phyloP scores from a whole-genome alignment of 2,329 filamentous ascomycete species.

The Diaporthe batatas region DNA sequence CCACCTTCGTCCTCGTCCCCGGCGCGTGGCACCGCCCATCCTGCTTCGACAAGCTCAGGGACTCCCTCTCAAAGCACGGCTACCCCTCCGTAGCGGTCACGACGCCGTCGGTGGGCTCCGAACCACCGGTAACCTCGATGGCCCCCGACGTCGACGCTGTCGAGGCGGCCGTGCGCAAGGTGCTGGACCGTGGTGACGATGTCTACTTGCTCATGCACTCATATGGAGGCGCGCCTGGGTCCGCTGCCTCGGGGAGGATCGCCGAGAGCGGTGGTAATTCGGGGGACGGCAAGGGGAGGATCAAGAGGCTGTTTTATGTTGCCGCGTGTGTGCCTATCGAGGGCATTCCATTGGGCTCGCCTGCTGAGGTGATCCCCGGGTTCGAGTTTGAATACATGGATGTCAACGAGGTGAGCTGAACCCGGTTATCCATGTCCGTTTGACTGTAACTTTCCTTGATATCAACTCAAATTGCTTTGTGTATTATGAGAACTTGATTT shows the following conservation, averaged over 20 bases:
- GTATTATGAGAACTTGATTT: not conserved
- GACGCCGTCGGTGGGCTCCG: slow-evolving; percentile 52
- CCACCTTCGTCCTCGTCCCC: slow-evolving; percentile 13
- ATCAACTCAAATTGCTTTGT: too few species aligned
- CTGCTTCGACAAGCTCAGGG: not conserved
- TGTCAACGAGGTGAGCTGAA: slow-evolving; percentile 29
- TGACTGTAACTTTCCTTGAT: too few species aligned
- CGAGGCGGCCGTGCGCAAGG: not conserved
- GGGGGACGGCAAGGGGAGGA: not conserved
- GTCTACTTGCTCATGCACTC: slow-evolving; percentile 39
- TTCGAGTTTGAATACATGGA: not conserved
- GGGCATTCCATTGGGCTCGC: not conserved
- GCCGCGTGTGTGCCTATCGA: slow-evolving; percentile 14
- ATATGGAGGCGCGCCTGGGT: slow-evolving; percentile 27
- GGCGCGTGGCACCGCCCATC: slow-evolving; percentile 16
- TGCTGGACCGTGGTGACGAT: slow-evolving; percentile 31
- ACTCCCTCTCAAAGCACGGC: slow-evolving; percentile 48
- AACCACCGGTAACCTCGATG: slow-evolving; percentile 44
- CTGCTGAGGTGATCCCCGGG: not conserved
- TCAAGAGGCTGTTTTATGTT: slow-evolving; percentile 22
- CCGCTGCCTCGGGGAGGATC: slow-evolving; percentile 14
- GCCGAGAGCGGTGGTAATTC: not conserved
- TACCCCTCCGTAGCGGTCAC: slow-evolving; percentile 50
- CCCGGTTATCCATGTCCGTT: too few species aligned
- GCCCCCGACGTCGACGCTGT: slow-evolving; percentile 26